These are phyloP conservation scores for Aspergillus melleus DNA, from an alignment of 2,329 filamentous ascomycete genomes.

Conservation along the genomic window DNA sequence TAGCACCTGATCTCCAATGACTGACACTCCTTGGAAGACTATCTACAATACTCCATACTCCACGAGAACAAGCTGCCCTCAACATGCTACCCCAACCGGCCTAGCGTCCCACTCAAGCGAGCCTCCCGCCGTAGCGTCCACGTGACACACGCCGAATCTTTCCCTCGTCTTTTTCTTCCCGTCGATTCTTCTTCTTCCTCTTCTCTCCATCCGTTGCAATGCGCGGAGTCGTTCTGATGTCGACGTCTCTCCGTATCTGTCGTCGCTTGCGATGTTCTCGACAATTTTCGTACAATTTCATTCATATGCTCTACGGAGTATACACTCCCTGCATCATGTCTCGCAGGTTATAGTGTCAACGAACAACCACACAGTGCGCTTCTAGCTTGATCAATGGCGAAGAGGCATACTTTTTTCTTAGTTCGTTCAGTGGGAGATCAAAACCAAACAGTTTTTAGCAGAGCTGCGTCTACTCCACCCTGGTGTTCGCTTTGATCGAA, in stretches of 20 bases:
- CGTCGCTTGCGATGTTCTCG: background rate
- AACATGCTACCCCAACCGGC: background rate
- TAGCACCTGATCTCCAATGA: too few relatives aligned
- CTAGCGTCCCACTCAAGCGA: background rate
- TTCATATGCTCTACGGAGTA: background rate
- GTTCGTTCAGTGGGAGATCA: constrained; percentile 50
- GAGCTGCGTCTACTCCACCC: constrained; percentile 52
- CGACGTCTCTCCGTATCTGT: background rate
- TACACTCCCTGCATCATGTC: background rate
- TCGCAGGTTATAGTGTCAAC: background rate
- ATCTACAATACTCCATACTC: too few relatives aligned
- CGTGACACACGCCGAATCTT: background rate
- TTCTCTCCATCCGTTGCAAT: background rate
- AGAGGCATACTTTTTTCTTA: constrained; percentile 44
- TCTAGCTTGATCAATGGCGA: constrained; percentile 37
- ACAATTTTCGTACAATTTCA: background rate
- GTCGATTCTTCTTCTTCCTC: background rate
- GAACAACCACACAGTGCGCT: constrained; percentile 37
- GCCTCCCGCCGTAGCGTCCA: background rate
- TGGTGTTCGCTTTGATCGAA: constrained; percentile 42
- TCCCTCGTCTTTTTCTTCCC: background rate
- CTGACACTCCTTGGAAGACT: too few relatives aligned
- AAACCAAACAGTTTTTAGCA: constrained; percentile 52
- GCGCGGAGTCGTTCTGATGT: background rate
- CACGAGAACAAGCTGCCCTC: too few relatives aligned